These are phyloP conservation scores for Aegle marmelos DNA, from an alignment of 345 rosid genomes.

Conservation along the genomic window DNA sequence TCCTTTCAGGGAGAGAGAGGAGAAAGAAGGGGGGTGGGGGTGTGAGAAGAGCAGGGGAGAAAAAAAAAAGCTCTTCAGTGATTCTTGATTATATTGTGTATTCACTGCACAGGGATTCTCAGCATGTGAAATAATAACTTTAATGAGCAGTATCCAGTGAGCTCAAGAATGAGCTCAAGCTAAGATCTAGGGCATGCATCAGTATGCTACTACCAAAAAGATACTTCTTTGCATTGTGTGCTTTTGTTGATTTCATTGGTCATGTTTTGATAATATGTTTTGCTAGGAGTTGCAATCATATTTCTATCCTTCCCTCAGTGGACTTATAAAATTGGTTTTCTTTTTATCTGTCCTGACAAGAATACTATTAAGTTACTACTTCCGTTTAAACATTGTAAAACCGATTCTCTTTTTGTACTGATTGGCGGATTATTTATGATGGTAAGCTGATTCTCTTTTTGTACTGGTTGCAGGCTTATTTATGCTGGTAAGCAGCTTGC, in stretches of 20 bases:
- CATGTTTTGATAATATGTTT: not conserved
- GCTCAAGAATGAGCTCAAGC: not conserved
- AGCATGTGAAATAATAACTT: not conserved
- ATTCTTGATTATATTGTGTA: not conserved
- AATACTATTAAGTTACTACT: not conserved
- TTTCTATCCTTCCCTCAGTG: not conserved
- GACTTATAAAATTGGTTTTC: not conserved
- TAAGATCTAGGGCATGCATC: not conserved
- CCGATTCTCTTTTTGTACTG: not conserved
- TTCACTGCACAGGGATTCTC: not conserved
- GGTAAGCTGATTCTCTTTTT: conserved; percentile 49
- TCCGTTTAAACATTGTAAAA: not conserved
- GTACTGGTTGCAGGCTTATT: conserved; percentile 59
- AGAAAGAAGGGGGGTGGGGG: too few species aligned
- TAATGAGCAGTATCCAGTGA: not conserved
- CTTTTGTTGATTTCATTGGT: not conserved
- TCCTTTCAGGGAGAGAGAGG: not conserved
- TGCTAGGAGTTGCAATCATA: not conserved
- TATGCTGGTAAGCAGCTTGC: conserved; percentile 95
- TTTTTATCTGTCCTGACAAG: not conserved
- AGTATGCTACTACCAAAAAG: not conserved
- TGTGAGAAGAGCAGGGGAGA: too few species aligned
- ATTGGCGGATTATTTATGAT: conserved; percentile 77
- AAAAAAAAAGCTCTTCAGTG: not conserved
- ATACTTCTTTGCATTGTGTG: not conserved